These are phyloP conservation scores for Hericium rajendrae DNA, from an alignment of 768 basidiomycete species.

Conservation along the genomic window DNA sequence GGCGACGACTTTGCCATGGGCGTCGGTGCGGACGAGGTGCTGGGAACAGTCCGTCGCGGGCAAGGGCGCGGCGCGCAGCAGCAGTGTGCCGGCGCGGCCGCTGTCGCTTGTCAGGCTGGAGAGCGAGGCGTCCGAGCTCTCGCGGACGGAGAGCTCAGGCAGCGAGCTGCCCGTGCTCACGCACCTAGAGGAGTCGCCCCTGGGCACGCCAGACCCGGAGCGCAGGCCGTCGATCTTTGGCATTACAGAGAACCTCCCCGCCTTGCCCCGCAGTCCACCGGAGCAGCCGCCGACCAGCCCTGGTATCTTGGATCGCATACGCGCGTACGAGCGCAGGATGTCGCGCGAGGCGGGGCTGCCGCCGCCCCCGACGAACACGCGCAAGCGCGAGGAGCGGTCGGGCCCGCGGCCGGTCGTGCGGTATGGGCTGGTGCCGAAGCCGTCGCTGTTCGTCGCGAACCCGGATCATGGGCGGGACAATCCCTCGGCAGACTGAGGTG, in stretches of 20 bases:
- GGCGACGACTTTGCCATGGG: constrained; percentile 5
- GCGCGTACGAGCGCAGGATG: constrained; percentile 47
- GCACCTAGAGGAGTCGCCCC: neutral
- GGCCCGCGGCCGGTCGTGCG: constrained; percentile 26
- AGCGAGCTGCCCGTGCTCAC: neutral
- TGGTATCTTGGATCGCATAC: constrained; percentile 42
- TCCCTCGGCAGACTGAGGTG: constrained; percentile 12
- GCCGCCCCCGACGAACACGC: constrained; percentile 31
- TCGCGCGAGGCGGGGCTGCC: constrained; percentile 33
- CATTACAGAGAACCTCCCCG: neutral
- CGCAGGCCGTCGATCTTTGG: neutral
- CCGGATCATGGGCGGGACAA: constrained; percentile 32
- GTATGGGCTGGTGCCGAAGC: constrained; percentile 58
- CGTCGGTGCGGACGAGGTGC: neutral
- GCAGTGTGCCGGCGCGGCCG: neutral
- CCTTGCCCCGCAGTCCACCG: constrained; percentile 1
- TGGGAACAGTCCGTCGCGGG: no score
- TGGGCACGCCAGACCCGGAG: neutral
- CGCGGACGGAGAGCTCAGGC: neutral
- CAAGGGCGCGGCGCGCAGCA: neutral
- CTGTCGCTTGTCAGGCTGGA: neutral
- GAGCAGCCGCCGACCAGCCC: constrained; percentile 4
- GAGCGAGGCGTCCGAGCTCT: neutral
- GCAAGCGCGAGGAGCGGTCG: constrained; percentile 32
- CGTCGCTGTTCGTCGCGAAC: constrained; percentile 66